These are phyloP conservation scores for Neurospora intermedia DNA, from an alignment of 495 filamentous ascomycete genomes.

Conservation along the genomic window DNA sequence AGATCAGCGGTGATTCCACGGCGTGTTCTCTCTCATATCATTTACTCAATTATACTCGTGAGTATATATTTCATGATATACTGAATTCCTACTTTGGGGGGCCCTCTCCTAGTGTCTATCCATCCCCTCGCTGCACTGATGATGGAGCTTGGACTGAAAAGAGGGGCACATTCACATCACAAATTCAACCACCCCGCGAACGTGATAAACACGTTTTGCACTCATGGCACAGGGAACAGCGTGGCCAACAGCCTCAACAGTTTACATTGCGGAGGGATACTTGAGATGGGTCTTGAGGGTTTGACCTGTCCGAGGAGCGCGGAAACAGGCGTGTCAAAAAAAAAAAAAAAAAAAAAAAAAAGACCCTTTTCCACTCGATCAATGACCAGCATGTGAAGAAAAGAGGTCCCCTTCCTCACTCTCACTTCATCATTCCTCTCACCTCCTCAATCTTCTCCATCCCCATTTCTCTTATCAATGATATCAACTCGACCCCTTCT, in stretches of 20 bases:
- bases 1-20: not conserved
- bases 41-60: not conserved
- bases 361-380: too few relatives aligned
- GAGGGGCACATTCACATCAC: not conserved
- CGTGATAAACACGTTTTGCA: not conserved
- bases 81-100: not conserved
- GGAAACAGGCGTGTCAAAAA: too few relatives aligned
- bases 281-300: not conserved
- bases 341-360: too few relatives aligned
- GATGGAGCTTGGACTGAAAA: not conserved
- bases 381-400: not conserved
- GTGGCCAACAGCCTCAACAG: not conserved
- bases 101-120: not conserved
- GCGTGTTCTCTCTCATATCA: not conserved
- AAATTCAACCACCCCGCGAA: not conserved
- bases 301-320: too few relatives aligned
- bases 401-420: not conserved
- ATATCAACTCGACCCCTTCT: not conserved
- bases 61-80: not conserved
- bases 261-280: not conserved
- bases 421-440: not conserved
- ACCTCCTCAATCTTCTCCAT: not conserved
- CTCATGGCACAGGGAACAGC: not conserved
- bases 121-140: not conserved
- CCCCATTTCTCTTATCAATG: too few relatives aligned